Evolutionary conservation across 805 yeast species (phyloP).

Genomic region (Isabelozyma pseudorhagii): DNA sequence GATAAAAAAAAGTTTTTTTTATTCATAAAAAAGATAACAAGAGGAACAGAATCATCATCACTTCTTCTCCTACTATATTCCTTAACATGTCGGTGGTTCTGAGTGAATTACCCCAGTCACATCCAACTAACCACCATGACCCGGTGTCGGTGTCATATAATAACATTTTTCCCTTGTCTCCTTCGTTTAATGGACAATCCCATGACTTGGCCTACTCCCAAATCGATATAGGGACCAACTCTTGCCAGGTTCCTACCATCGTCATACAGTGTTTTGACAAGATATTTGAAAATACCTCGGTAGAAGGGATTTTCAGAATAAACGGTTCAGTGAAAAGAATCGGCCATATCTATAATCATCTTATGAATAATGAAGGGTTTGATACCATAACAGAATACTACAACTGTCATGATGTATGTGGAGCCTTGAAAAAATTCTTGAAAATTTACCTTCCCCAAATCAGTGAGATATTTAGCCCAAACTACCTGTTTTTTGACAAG

Average conservation of each 20-base stretch:
- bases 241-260: constrained; percentile 13
- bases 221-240: background rate
- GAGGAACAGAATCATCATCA: too few relatives aligned
- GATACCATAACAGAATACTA: constrained; percentile 12
- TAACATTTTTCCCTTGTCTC: background rate
- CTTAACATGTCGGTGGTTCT: background rate
- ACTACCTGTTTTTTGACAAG: constrained; percentile 3
- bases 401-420: constrained; percentile 25
- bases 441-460: constrained; percentile 10
- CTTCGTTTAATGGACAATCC: background rate
- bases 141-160: background rate
- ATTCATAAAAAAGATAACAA: too few relatives aligned
- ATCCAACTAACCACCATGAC: background rate
- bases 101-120: background rate
- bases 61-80: background rate
- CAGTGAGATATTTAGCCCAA: background rate
- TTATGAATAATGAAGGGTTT: constrained; percentile 5
- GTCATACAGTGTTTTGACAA: constrained; percentile 17
- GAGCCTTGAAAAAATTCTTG: constrained; percentile 20
- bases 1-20: too few relatives aligned
- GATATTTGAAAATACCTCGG: constrained; percentile 13
- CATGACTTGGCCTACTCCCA: background rate
- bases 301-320: constrained; percentile 29
- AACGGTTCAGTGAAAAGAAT: constrained; percentile 28
- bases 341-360: constrained; percentile 11